phyloP scores from a whole-genome alignment of 441 rosid genomes.

The Daphne laureola region DNA sequence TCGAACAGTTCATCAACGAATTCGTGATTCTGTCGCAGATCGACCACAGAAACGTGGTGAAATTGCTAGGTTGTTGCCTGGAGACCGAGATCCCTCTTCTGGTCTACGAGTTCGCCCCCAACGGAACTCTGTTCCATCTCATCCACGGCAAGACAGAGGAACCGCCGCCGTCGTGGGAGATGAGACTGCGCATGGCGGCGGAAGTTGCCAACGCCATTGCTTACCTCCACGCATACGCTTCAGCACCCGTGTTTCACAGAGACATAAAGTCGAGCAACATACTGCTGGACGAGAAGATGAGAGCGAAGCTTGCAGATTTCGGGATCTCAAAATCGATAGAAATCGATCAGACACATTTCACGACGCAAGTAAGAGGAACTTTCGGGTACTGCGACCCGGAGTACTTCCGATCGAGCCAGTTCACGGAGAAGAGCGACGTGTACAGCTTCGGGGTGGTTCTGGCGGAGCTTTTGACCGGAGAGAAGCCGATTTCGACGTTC shows the following conservation, averaged over 20 bases:
- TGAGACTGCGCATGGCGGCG: slow-evolving; percentile 3
- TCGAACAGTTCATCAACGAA: slow-evolving; percentile 10
- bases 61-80: slow-evolving; percentile 9
- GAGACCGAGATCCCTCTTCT: slow-evolving; percentile 13
- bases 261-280: slow-evolving; percentile 12
- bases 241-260: slow-evolving; percentile 10
- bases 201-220: slow-evolving; percentile 5
- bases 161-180: neutral
- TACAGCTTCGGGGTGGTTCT: slow-evolving; percentile 11
- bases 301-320: slow-evolving; percentile 7
- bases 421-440: slow-evolving; percentile 11
- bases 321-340: slow-evolving; percentile 7
- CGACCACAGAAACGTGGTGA: slow-evolving; percentile 11
- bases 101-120: slow-evolving; percentile 10
- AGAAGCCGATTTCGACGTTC: neutral
- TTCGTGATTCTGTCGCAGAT: slow-evolving; percentile 5
- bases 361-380: slow-evolving; percentile 11
- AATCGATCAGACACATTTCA: slow-evolving; percentile 9
- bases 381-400: slow-evolving; percentile 10
- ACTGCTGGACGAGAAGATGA: slow-evolving; percentile 7
- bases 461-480: neutral
- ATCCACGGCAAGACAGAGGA: neutral
- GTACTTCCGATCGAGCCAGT: slow-evolving; percentile 11
- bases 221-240: slow-evolving; percentile 6
- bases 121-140: slow-evolving; percentile 6